Evolutionary conservation across 257 asterid genomes (phyloP).

Genomic region (Perilla frutescens): DNA sequence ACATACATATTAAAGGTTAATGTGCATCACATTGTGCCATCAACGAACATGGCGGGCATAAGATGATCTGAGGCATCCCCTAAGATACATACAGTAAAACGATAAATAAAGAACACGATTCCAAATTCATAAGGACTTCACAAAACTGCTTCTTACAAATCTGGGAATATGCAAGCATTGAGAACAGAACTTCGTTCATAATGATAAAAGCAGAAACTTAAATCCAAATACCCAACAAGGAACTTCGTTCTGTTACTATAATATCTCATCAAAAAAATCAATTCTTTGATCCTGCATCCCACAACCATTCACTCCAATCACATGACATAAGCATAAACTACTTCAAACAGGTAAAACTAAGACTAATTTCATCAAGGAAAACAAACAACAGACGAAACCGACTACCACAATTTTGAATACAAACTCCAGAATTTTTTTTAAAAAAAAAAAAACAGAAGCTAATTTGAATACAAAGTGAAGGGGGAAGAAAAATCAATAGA

Average conservation of each 20-base stretch:
- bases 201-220: conserved; percentile 5
- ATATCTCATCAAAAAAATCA: background rate
- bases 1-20: background rate
- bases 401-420: background rate
- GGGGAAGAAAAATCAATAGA: background rate
- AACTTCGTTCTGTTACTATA: background rate
- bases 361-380: background rate
- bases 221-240: background rate
- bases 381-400: background rate
- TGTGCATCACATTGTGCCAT: background rate
- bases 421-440: conserved; percentile 2
- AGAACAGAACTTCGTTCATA: background rate
- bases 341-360: background rate
- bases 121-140: background rate
- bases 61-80: conserved; percentile 1
- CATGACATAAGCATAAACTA: background rate
- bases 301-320: background rate
- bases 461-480: background rate
- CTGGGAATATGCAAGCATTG: background rate
- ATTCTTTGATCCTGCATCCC: background rate
- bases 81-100: background rate
- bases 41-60: too few relatives aligned
- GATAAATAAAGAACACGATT: conserved; percentile 6
- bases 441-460: too few relatives aligned
- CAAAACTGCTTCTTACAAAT: background rate